Percentiles rank a stretch among this genome's conserved stretches.
phyloP scores from a whole-genome alignment of 2,329 filamentous ascomycete genomes.

The Hymenoscyphus scutula region DNA sequence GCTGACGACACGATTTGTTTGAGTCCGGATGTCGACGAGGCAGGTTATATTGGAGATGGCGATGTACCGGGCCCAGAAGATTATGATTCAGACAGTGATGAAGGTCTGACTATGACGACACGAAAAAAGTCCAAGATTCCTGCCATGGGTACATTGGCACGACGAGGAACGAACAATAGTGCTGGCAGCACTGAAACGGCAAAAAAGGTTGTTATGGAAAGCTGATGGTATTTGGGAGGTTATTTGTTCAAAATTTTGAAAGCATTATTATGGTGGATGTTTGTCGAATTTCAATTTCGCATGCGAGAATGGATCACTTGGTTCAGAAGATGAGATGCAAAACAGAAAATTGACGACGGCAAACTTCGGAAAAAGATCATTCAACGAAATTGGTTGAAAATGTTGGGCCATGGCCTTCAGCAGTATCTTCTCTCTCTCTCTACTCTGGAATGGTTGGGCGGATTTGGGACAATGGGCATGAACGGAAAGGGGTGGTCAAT shows the following conservation, averaged over 20 bases:
- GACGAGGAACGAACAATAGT: constrained; percentile 60
- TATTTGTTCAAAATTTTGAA: constrained; percentile 10
- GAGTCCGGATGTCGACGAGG: constrained; percentile 30
- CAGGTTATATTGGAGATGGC: constrained; percentile 33
- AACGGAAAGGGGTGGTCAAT: not conserved
- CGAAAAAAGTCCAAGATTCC: constrained; percentile 43
- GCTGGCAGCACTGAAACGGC: constrained; percentile 63
- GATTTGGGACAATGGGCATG: not conserved
- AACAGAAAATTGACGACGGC: not conserved
- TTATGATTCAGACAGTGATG: constrained; percentile 35
- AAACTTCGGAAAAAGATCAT: not conserved
- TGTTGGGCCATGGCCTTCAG: too few relatives aligned
- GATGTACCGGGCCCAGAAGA: constrained; percentile 28
- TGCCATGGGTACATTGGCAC: constrained; percentile 28
- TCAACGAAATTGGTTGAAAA: not conserved
- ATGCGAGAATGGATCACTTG: constrained; percentile 12
- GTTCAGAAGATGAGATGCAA: constrained; percentile 5
- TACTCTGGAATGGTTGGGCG: not conserved
- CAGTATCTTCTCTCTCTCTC: too few relatives aligned
- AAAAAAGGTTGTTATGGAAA: constrained; percentile 46
- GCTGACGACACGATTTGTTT: constrained; percentile 20
- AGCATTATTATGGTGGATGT: constrained; percentile 11
- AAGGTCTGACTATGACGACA: constrained; percentile 35
- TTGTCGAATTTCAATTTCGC: constrained; percentile 9
- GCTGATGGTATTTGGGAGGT: constrained; percentile 18